Evolutionary conservation across 148 eudicot species (phyloP), one percentile per base, ranked within the genome.

Genomic region (Vaccinium corymbosum): DNA sequence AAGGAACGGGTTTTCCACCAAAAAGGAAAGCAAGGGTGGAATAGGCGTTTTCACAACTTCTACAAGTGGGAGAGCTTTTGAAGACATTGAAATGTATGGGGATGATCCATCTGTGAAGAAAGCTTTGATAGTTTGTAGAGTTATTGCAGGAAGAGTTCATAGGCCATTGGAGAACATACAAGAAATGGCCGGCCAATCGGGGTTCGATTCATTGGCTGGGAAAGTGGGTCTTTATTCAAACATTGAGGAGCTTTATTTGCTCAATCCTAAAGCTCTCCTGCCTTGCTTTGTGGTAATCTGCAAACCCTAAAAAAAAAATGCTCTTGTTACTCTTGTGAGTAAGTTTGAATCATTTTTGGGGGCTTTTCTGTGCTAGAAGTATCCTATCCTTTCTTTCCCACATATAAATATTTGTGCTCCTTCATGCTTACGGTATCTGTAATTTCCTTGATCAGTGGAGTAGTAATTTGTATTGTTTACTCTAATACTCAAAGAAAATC

Each of bases 271-370:
- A 85, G 98, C 98, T 90, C 91, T 96, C 50, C 93, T 96, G 64
- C 98, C 98, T 87, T 96, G 98, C 85, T 96, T 96, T 88, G 98
- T 96, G 83, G 98, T 96, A 5, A 92, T 96, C 71, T 96, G 97
- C 89, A 96, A 92, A 84, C 84, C 89, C 27, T 95, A 89, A 90
- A 25, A 25, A 4, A 49, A 20, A 76, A 25, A 1, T 8, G 80
- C 7, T 50, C 25, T 7, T 22, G 56, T 56, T 79, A 29, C 38
- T 50, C n/a, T 29, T 50, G 6, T 68, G 59, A 35, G 29, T 25
- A n/a, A 11, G 38, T 51, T 48, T 81, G 77, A 50, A 70, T 25
- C 77, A 50, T 42, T 68, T 17, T 35, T 56, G 22, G 55, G 55
- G 25, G 68, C 53, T 71, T 55, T 9, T 35, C 50, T 35, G 15